A percentile compares a stretch with the other conserved stretches of the same genome.
These are phyloP conservation scores for Aspergillus nanangensis DNA, from an alignment of 495 filamentous ascomycete species.

Conservation along the genomic window DNA sequence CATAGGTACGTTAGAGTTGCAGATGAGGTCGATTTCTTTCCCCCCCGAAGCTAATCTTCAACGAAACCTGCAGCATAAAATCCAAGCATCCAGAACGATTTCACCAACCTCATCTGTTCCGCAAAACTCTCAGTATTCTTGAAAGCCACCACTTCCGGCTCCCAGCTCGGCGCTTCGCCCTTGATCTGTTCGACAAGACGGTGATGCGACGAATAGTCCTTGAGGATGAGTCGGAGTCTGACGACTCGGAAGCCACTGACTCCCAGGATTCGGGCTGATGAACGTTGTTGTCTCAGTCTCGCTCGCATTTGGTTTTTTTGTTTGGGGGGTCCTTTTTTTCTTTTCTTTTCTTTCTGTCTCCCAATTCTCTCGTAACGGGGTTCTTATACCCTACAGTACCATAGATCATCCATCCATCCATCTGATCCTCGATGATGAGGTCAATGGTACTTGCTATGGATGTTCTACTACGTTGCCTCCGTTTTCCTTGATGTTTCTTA, in stretches of 20 bases:
- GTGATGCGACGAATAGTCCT: slow-evolving; percentile 78
- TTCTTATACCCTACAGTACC: neutral
- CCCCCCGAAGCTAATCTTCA: slow-evolving; percentile 9
- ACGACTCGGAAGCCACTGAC: slow-evolving; percentile 30
- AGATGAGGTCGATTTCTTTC: neutral
- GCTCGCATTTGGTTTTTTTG: slow-evolving; percentile 2
- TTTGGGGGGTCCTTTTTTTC: slow-evolving; percentile 4
- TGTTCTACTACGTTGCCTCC: neutral
- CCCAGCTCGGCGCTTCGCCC: slow-evolving; percentile 76
- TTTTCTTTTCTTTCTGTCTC: slow-evolving; percentile 1
- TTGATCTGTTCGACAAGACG: slow-evolving; percentile 88
- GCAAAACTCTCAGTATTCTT: slow-evolving; percentile 76
- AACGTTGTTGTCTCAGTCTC: neutral
- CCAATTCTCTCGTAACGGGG: neutral
- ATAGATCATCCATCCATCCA: neutral
- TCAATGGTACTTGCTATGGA: neutral
- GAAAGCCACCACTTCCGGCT: slow-evolving; percentile 88
- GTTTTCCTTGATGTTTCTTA: neutral
- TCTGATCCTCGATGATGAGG: slow-evolving; percentile 9
- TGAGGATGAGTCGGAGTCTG: slow-evolving; percentile 54
- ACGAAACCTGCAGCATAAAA: slow-evolving; percentile 50
- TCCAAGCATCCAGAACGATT: slow-evolving; percentile 65
- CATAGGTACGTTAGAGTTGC: slow-evolving; percentile 37
- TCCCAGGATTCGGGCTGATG: slow-evolving; percentile 20
- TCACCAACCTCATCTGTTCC: slow-evolving; percentile 70